Base-by-base conservation (phyloP, 2,329 filamentous ascomycete genomes). In the Ceratocystis colombiana region DNA sequence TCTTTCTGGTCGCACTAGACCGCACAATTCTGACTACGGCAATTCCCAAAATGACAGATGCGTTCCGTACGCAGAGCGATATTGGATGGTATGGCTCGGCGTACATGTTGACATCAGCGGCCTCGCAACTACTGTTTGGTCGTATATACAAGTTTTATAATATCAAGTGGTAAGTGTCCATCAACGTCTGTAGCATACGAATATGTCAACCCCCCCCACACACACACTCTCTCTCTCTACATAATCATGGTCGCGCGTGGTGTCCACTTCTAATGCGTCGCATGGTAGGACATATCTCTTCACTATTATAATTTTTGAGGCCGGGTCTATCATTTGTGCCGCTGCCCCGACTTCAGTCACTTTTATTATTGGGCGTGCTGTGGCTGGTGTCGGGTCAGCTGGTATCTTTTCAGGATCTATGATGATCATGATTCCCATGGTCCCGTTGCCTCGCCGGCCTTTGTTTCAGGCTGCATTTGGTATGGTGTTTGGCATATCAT, bases 51-150 rank as follows among this genome's bases (percentile, higher is more conserved):
- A 82, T 82, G 70, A 80, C 79, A 3, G 75, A 80, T 69, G 78
- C 81, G 30, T 82, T 82, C 71, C 74, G 79, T 61, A 79, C 80
- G 63, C 73, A 83, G 3, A 78, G 78, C 4, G 82, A 85, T 68
- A 81, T 85, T 64, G 82, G 81, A 63, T 85, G 83, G 83, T 85
- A 84, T 71, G 81, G 80, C 2, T 81, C 80, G 61, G 79, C 80
- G 5, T 83, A 83, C 71, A 81, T 85, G 77, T 75, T 86, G 69
- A 84, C 83, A 12, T 82, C 81, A 1, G 79, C 81, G 5, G 80
- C 80, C n/a, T 79, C 77, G 20, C 78, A 80, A 69, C 73, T 80
- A 20, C 69, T 80, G 17, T 81, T 80, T 70, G 80, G 79, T 28
- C 74, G 79, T 64, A 74, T 82, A 46, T 82, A 80, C 72, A 79